Conservation (phyloP, 352 stramenopile genomes). For the Phytophthora cryptogea region DNA sequence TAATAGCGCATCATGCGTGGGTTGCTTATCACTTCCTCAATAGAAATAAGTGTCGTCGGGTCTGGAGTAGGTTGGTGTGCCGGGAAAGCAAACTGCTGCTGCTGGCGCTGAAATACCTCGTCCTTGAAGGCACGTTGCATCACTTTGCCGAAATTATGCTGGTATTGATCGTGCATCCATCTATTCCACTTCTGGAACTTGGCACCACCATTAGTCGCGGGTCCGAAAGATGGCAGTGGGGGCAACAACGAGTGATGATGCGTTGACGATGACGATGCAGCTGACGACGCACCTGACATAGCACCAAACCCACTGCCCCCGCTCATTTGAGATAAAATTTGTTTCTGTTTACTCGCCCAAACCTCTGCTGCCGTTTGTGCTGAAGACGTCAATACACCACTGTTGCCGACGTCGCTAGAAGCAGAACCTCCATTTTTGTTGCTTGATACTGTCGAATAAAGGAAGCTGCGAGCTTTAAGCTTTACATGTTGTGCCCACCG, state of each 20-base stretch:
- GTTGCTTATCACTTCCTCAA: constrained; percentile 81
- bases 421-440: constrained; percentile 34
- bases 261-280: constrained; percentile 23
- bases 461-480: constrained; percentile 78
- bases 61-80: constrained; percentile 38
- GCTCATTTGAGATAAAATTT: constrained; percentile 61
- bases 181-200: constrained; percentile 89
- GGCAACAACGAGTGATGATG: constrained; percentile 34
- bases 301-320: constrained; percentile 25
- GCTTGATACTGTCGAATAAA: constrained; percentile 60
- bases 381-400: constrained; percentile 34
- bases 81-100: constrained; percentile 39
- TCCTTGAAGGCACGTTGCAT: constrained; percentile 71
- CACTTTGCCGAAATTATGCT: constrained; percentile 73
- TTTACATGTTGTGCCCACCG: constrained; percentile 88
- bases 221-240: constrained; percentile 36
- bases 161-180: constrained; percentile 77
- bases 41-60: constrained; percentile 62
- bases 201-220: constrained; percentile 44
- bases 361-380: constrained; percentile 54
- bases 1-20: constrained; percentile 85
- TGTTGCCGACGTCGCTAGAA: constrained; percentile 10
- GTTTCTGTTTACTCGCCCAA: constrained; percentile 79
- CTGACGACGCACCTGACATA: constrained; percentile 18
- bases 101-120: constrained; percentile 44